A percentile compares a stretch with the other conserved stretches of the same genome.
Evolutionary conservation across 805 yeast genomes (phyloP).

Genomic region (Wickerhamiella kurtzmanii): DNA sequence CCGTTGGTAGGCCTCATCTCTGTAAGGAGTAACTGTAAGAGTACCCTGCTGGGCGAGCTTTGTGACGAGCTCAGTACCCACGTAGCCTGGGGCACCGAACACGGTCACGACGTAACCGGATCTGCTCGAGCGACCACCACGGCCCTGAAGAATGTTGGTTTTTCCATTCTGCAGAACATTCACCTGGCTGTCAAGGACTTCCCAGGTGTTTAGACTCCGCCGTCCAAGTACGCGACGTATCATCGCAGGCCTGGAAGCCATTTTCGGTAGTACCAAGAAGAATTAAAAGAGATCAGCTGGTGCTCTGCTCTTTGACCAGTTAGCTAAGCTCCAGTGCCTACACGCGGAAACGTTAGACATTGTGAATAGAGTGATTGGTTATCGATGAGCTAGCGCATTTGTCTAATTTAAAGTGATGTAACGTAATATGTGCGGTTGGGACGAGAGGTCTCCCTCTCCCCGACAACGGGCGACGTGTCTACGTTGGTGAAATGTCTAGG

Average conservation of each 20-base stretch:
- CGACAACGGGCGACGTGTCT: too few relatives aligned
- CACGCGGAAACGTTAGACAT: too few relatives aligned
- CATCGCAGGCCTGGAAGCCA: not conserved
- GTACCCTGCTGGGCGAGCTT: slow-evolving; percentile 78
- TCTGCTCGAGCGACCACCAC: slow-evolving; percentile 69
- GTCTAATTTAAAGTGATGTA: not conserved
- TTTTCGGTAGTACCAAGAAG: not conserved
- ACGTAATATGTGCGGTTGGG: not conserved
- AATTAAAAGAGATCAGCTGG: not conserved
- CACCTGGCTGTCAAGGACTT: slow-evolving; percentile 37
- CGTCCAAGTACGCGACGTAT: slow-evolving; percentile 1
- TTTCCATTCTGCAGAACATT: slow-evolving; percentile 61
- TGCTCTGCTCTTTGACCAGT: not conserved
- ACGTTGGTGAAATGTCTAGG: too few relatives aligned
- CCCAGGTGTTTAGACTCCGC: slow-evolving; percentile 26
- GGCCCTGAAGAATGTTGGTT: slow-evolving; percentile 54
- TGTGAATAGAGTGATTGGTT: not conserved
- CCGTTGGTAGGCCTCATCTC: slow-evolving; percentile 67
- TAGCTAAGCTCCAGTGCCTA: too few relatives aligned
- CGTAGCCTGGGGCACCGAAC: slow-evolving; percentile 68
- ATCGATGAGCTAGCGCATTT: not conserved
- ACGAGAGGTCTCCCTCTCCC: too few relatives aligned
- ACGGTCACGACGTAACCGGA: slow-evolving; percentile 83
- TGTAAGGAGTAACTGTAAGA: slow-evolving; percentile 57
- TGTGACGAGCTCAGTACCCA: slow-evolving; percentile 59